phyloP scores from a whole-genome alignment of 371 early-diverging fungal species.

The Mucor velutinosus region DNA sequence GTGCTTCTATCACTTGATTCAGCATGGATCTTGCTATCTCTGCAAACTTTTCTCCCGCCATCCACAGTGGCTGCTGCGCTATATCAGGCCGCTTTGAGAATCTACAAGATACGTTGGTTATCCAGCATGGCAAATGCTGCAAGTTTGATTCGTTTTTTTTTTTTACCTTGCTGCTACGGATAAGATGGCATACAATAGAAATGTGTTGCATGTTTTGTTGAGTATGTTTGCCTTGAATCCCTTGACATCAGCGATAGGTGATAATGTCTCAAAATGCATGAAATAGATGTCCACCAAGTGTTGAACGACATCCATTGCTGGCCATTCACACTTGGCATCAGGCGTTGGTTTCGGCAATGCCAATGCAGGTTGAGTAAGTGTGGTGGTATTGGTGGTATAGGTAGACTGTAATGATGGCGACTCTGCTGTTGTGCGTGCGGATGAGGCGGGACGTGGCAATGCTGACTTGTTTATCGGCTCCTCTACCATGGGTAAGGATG shows the following conservation, averaged over 20 bases:
- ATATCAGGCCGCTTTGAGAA: conserved; percentile 22
- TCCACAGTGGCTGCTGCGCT: conserved; percentile 15
- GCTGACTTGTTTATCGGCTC: background rate
- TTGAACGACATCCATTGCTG: conserved; percentile 3
- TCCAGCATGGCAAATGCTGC: background rate
- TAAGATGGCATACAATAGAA: conserved; percentile 16
- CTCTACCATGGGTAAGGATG: background rate
- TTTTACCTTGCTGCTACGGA: conserved; percentile 24
- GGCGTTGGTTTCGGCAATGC: background rate
- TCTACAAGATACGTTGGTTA: conserved; percentile 9
- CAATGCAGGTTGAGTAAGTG: background rate
- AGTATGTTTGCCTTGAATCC: conserved; percentile 6
- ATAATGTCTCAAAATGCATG: conserved; percentile 5
- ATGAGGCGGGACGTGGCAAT: background rate
- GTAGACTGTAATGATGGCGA: background rate
- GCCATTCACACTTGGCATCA: background rate
- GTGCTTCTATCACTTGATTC: conserved; percentile 29
- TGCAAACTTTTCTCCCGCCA: conserved; percentile 26
- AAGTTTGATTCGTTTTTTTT: too few species aligned
- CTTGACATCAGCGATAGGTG: conserved; percentile 11
- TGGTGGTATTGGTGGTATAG: background rate
- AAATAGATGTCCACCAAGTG: conserved; percentile 13
- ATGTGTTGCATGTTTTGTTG: conserved; percentile 12
- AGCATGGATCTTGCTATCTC: conserved; percentile 20
- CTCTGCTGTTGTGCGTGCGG: background rate